Evolutionary conservation across 306 rosid genomes (phyloP), one percentile per base, ranked within the genome.

Genomic region (Astragalus membranaceus): DNA sequence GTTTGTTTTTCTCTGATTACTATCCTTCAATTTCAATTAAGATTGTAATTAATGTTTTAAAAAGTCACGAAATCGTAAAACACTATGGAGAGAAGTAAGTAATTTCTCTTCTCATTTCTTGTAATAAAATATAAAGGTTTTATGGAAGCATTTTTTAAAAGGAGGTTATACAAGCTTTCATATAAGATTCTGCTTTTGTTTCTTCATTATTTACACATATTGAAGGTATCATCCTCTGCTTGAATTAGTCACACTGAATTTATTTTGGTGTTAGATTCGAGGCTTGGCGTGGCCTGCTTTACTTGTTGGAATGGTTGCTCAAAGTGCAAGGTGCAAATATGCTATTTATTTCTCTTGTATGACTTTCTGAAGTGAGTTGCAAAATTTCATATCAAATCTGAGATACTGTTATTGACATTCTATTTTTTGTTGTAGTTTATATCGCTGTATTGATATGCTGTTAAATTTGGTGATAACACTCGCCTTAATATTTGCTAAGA

Each of bases 211-310:
- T 66, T 43, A 46, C 53, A 60, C 32, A 65, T 13, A 47, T 61
- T 67, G 39, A 10, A 51, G 58, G 15, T 59, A 36, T 46, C 59
- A 62, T 59, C 63, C 78, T 36, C 66, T 54, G 75, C 58, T 61
- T 70, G 39, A 36, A 74, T 70, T 72, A 29, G 60, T 78, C 14
- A 30, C 52, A 42, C 15, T 16, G 52, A 53, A 7, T 67, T 10
- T 36, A 10, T 66, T 69, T 58, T 64, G 49, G 13, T 77, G 47
- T 75, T 79, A 87, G 89, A 85, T 89, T 80, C 84, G 96, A 59
- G 88, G 92, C 67, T 87, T 89, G 80, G 92, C 96, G 50, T 89
- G 96, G 96, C 92, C 96, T 13, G 92, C 86, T 52, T 58, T 87
- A 79, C 96, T 89, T 78, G 66, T 81, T 68, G 96, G 92, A 67